These are phyloP conservation scores for Pulveroboletus ravenelii DNA, from an alignment of 768 basidiomycete genomes.

Conservation along the genomic window DNA sequence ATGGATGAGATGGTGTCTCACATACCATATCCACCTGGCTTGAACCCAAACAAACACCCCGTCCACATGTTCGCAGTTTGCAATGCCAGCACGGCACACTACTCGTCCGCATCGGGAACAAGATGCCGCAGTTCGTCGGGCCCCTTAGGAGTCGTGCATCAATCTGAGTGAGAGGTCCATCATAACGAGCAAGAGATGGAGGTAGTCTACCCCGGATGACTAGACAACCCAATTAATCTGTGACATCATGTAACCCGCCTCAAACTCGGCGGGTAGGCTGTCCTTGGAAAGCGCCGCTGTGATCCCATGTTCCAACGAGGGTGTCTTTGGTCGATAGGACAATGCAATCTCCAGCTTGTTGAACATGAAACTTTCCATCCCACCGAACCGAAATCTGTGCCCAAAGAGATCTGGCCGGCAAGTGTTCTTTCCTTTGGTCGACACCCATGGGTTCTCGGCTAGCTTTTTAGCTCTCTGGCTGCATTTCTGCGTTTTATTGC, in stretches of 20 bases:
- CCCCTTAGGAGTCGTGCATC: slow-evolving; percentile 86
- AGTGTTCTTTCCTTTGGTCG: too few species aligned
- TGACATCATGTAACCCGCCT: slow-evolving; percentile 87
- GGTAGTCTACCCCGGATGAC: slow-evolving; percentile 96
- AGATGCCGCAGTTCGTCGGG: slow-evolving; percentile 97
- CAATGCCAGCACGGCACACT: slow-evolving; percentile 85
- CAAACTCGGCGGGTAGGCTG: slow-evolving; percentile 79
- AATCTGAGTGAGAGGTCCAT: slow-evolving; percentile 79
- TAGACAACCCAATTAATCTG: slow-evolving; percentile 99
- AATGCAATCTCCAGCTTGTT: slow-evolving; percentile 96
- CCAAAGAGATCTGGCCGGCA: too few species aligned
- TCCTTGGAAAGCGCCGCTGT: slow-evolving; percentile 91
- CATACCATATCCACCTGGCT: slow-evolving; percentile 94
- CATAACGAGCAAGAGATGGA: slow-evolving; percentile 91
- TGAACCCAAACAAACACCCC: slow-evolving; percentile 82
- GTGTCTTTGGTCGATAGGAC: slow-evolving; percentile 82
- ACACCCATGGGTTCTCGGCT: slow-evolving; percentile 81
- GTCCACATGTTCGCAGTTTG: slow-evolving; percentile 98
- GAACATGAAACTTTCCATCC: slow-evolving; percentile 96
- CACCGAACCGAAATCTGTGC: too few species aligned
- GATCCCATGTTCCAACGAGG: slow-evolving; percentile 92
- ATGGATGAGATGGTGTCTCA: slow-evolving; percentile 86
- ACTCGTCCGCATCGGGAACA: slow-evolving; percentile 81
- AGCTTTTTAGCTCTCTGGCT: slow-evolving; percentile 73
- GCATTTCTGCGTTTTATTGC: slow-evolving; percentile 78